phyloP scores from a whole-genome alignment of 2,329 filamentous ascomycete species.

The Nigrospora osmanthi region DNA sequence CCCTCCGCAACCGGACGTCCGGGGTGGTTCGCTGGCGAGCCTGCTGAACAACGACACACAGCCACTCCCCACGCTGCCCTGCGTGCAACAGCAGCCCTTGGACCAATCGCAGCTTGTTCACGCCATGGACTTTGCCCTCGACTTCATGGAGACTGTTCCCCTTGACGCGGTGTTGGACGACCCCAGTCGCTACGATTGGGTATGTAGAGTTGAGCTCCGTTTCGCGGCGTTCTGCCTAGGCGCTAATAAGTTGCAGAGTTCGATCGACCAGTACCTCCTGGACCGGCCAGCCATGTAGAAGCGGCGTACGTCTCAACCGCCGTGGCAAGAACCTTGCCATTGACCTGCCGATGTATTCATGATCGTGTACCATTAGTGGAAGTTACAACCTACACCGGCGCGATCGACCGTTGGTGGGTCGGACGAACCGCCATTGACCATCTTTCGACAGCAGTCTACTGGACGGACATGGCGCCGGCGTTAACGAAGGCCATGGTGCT shows the following conservation, averaged over 20 bases:
- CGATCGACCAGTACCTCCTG: slow-evolving; percentile 19
- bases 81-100: slow-evolving; percentile 1
- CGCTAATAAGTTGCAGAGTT: slow-evolving; percentile 8
- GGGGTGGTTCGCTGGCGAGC: slow-evolving; percentile 21
- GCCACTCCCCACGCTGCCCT: slow-evolving; percentile 8
- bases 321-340: too few species aligned
- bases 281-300: neutral
- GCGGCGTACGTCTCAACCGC: too few species aligned
- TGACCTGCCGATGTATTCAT: too few species aligned
- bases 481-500: too few species aligned
- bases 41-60: slow-evolving; percentile 22
- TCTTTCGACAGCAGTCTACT: too few species aligned
- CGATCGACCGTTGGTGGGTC: too few species aligned
- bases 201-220: slow-evolving; percentile 12
- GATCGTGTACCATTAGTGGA: too few species aligned
- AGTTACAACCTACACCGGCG: too few species aligned
- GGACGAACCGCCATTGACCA: too few species aligned
- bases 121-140: slow-evolving; percentile 17
- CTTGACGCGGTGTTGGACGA: slow-evolving; percentile 28
- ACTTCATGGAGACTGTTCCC: slow-evolving; percentile 24
- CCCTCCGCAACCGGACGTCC: slow-evolving; percentile 16
- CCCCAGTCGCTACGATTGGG: slow-evolving; percentile 30
- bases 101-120: slow-evolving; percentile 14
- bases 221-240: neutral
- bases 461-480: too few species aligned